Evolutionary conservation across 805 yeast species (phyloP).

Genomic region (Metschnikowia orientalis): DNA sequence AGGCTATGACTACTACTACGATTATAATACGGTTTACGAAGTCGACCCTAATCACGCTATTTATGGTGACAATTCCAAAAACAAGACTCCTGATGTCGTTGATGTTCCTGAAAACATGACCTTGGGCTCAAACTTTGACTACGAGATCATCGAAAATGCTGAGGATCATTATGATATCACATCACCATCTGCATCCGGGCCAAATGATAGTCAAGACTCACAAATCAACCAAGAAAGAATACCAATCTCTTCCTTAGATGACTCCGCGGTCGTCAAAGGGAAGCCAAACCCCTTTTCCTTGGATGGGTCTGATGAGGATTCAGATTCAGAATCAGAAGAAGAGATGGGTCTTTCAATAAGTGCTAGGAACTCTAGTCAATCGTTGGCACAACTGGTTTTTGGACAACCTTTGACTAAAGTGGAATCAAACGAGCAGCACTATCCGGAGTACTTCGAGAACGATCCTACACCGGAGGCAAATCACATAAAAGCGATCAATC

Average conservation of each 20-base stretch:
- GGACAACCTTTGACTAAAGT: conserved; percentile 20
- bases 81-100: conserved; percentile 35
- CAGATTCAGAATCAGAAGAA: conserved; percentile 23
- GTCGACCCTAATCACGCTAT: conserved; percentile 44
- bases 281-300: conserved; percentile 12
- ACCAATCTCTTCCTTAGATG: conserved; percentile 19
- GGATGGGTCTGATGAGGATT: conserved; percentile 12
- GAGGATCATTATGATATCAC: conserved; percentile 14
- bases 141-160: conserved; percentile 30
- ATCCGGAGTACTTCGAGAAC: conserved; percentile 17
- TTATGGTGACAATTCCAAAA: conserved; percentile 26
- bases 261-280: conserved; percentile 12
- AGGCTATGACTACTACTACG: conserved; percentile 75
- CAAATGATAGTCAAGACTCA: neutral
- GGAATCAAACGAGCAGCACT: conserved; percentile 17
- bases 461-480: conserved; percentile 25
- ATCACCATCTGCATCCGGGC: conserved; percentile 14
- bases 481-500: conserved; percentile 28
- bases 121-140: conserved; percentile 37
- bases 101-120: conserved; percentile 46
- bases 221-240: conserved; percentile 11
- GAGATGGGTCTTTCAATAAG: conserved; percentile 38
- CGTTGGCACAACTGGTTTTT: conserved; percentile 41
- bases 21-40: conserved; percentile 72
- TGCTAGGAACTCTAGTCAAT: conserved; percentile 38